Percentiles rank a stretch among this genome's conserved stretches.
phyloP scores from a whole-genome alignment of 176 grass and related monocot species.

The Carex scoparia region DNA sequence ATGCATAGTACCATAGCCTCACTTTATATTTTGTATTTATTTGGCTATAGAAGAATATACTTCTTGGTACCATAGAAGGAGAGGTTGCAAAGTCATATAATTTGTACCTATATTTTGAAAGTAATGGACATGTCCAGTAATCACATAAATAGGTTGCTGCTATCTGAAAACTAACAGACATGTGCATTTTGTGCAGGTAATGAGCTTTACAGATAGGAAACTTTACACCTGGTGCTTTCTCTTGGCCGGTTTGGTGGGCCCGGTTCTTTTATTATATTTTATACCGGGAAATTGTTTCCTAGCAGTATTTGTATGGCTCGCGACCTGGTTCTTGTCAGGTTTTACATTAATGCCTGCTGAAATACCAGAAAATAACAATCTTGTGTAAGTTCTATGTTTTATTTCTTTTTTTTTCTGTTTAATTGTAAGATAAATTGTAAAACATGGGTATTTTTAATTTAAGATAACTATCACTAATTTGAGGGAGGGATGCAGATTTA shows the following conservation, averaged over 20 bases:
- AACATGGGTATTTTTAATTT: not conserved
- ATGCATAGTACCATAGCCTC: too few species aligned
- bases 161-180: not conserved
- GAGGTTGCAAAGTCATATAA: not conserved
- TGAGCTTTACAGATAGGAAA: constrained; percentile 89
- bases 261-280: constrained; percentile 33
- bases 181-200: constrained; percentile 47
- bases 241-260: constrained; percentile 54
- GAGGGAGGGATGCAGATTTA: not conserved
- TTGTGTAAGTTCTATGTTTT: constrained; percentile 48
- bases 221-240: constrained; percentile 94
- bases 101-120: not conserved
- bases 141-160: constrained; percentile 13
- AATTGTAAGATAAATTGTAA: not conserved
- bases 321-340: constrained; percentile 84
- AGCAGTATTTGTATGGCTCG: constrained; percentile 53
- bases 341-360: constrained; percentile 99
- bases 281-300: constrained; percentile 49
- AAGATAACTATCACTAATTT: not conserved
- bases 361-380: constrained; percentile 94
- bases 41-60: not conserved
- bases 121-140: not conserved
- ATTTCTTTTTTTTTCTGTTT: not conserved
- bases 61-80: not conserved
- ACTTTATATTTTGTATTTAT: not conserved